These are phyloP conservation scores for Aspergillus sp. DNA, from an alignment of 2,329 filamentous ascomycete genomes.

Conservation along the genomic window DNA sequence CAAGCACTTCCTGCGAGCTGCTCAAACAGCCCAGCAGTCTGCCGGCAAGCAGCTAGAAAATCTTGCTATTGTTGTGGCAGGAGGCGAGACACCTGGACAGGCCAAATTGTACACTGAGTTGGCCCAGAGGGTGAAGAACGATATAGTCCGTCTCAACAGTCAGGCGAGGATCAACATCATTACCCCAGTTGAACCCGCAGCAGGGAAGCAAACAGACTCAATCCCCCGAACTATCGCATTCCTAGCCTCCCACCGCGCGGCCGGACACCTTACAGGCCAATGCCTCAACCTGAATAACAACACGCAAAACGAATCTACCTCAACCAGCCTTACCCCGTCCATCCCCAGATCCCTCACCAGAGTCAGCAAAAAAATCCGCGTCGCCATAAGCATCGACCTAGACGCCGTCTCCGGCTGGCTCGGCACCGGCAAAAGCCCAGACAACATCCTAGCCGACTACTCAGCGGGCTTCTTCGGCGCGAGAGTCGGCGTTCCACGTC, in stretches of 20 bases:
- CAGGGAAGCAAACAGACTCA: slow-evolving; percentile 52
- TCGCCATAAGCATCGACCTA: slow-evolving; percentile 52
- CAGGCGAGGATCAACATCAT: slow-evolving; percentile 57
- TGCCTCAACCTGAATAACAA: slow-evolving; percentile 55
- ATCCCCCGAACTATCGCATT: slow-evolving; percentile 54
- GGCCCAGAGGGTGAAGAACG: slow-evolving; percentile 56
- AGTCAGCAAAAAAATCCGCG: slow-evolving; percentile 25
- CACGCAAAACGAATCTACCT: slow-evolving; percentile 28
- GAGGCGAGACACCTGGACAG: slow-evolving; percentile 55
- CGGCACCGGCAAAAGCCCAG: slow-evolving; percentile 48
- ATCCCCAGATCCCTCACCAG: slow-evolving; percentile 18
- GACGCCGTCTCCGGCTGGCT: slow-evolving; percentile 64
- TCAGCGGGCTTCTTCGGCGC: slow-evolving; percentile 59
- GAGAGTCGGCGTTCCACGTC: slow-evolving; percentile 58
- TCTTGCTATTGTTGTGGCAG: slow-evolving; percentile 56
- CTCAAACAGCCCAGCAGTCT: slow-evolving; percentile 43
- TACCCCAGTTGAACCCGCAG: slow-evolving; percentile 50
- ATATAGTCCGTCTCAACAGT: slow-evolving; percentile 55
- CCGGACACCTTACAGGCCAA: slow-evolving; percentile 58
- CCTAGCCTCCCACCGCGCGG: slow-evolving; percentile 53
- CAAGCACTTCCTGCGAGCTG: slow-evolving; percentile 56
- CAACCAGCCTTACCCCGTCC: slow-evolving; percentile 5
- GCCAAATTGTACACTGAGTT: slow-evolving; percentile 57
- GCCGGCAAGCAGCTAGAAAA: slow-evolving; percentile 49
- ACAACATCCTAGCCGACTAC: slow-evolving; percentile 60